Conservation (phyloP, 139 green algal species). For the Coelastrella sp. region DNA sequence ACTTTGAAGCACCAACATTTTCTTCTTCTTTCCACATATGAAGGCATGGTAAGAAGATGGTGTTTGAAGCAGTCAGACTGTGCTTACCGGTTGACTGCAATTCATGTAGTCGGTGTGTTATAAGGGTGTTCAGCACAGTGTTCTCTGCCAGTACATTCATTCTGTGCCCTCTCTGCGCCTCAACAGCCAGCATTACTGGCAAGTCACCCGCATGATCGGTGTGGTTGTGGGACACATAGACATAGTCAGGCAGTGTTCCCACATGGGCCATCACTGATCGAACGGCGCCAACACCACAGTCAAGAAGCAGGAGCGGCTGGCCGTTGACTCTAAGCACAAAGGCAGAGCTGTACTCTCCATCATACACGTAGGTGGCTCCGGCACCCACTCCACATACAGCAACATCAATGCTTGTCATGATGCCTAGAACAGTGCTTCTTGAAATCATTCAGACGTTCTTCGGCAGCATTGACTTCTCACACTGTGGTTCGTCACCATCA, state of each 20-base stretch:
- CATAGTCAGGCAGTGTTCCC: slow-evolving; percentile 13
- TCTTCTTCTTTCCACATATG: background rate
- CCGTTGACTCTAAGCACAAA: slow-evolving; percentile 19
- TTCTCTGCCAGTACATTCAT: slow-evolving; percentile 37
- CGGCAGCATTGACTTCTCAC: too few relatives aligned
- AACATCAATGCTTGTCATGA: slow-evolving; percentile 24
- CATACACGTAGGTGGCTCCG: slow-evolving; percentile 27
- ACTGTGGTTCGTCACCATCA: background rate
- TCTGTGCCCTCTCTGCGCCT: background rate
- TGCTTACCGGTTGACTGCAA: slow-evolving; percentile 54
- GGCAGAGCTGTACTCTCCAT: slow-evolving; percentile 4
- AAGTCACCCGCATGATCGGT: slow-evolving; percentile 51
- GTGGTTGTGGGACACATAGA: slow-evolving; percentile 51
- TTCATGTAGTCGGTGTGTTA: slow-evolving; percentile 53
- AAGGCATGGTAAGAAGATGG: background rate
- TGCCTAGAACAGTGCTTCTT: too few relatives aligned
- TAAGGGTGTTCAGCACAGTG: slow-evolving; percentile 44
- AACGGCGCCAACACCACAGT: slow-evolving; percentile 33
- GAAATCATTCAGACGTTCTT: too few relatives aligned
- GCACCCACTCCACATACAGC: slow-evolving; percentile 31
- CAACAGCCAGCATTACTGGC: slow-evolving; percentile 51
- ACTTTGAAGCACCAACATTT: too few relatives aligned
- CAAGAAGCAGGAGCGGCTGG: slow-evolving; percentile 29
- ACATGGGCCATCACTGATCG: background rate
- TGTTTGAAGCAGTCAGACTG: too few relatives aligned